phyloP scores from a whole-genome alignment of 441 rosid species.

The Gossypium trilobum region DNA sequence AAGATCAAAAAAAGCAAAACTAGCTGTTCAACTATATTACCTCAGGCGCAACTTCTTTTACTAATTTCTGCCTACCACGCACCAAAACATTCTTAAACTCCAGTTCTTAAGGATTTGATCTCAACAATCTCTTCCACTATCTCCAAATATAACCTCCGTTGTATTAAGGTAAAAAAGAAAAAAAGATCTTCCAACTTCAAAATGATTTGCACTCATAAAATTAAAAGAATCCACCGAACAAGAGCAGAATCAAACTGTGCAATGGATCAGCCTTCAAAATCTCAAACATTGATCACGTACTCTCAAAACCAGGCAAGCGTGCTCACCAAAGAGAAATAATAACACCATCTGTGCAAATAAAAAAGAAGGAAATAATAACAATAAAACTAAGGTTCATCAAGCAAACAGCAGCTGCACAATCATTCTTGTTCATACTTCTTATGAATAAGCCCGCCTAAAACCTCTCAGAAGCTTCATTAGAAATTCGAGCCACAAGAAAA shows the following conservation, averaged over 20 bases:
- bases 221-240: neutral
- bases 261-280: neutral
- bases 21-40: no score
- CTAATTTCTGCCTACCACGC: no score
- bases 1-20: no score
- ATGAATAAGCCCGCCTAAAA: constrained; percentile 29
- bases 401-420: constrained; percentile 31
- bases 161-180: no score
- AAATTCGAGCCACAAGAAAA: constrained; percentile 43
- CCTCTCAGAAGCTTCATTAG: constrained; percentile 41
- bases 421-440: constrained; percentile 27
- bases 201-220: neutral
- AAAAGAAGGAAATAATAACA: neutral
- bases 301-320: neutral
- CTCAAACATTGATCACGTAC: neutral
- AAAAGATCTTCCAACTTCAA: neutral
- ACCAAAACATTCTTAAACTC: no score
- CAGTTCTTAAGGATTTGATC: no score
- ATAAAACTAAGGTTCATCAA: neutral
- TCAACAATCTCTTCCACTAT: no score
- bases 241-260: neutral
- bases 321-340: neutral
- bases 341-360: neutral
- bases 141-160: no score
- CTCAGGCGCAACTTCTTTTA: no score